Percentiles rank a stretch among this genome's conserved stretches.
Evolutionary conservation across 441 rosid species (phyloP).

Genomic region (Gossypium davidsonii): DNA sequence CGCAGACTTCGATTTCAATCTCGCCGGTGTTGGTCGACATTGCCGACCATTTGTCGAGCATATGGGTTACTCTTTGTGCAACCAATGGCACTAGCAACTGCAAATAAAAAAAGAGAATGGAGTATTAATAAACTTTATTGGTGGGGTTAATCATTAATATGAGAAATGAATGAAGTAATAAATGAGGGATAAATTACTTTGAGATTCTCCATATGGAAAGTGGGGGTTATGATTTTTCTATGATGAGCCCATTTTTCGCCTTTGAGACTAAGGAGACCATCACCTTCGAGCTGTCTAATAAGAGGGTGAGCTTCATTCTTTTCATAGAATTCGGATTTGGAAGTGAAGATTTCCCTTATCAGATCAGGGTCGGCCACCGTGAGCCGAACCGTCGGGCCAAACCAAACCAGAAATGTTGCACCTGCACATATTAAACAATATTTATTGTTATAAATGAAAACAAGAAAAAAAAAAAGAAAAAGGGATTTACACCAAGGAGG

Average conservation of each 20-base stretch:
- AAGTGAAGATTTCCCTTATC: constrained; percentile 71
- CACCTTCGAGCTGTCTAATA: constrained; percentile 87
- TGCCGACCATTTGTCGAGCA: constrained; percentile 67
- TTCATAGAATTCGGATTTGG: constrained; percentile 73
- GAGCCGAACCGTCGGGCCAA: constrained; percentile 86
- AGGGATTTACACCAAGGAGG: constrained; percentile 28
- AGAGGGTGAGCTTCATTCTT: constrained; percentile 89
- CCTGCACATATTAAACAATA: constrained; percentile 25
- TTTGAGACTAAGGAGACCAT: constrained; percentile 83
- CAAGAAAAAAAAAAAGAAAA: background rate
- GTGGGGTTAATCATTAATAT: background rate
- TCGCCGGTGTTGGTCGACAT: constrained; percentile 29
- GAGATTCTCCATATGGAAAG: constrained; percentile 94
- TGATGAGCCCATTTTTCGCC: constrained; percentile 96
- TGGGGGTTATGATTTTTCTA: constrained; percentile 71
- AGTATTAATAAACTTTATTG: background rate
- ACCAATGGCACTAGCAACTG: constrained; percentile 78
- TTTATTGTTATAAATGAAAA: background rate
- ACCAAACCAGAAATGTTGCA: constrained; percentile 90
- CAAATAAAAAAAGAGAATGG: background rate
- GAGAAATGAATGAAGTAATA: background rate
- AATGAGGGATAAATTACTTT: constrained; percentile 35
- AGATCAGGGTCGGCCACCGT: constrained; percentile 87
- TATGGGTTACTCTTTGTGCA: constrained; percentile 55
- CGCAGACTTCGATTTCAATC: constrained; percentile 72